A percentile compares a stretch with the other conserved stretches of the same genome.
Evolutionary conservation across 2,329 filamentous ascomycete species (phyloP).

Genomic region (Aspergillus viridinutans): DNA sequence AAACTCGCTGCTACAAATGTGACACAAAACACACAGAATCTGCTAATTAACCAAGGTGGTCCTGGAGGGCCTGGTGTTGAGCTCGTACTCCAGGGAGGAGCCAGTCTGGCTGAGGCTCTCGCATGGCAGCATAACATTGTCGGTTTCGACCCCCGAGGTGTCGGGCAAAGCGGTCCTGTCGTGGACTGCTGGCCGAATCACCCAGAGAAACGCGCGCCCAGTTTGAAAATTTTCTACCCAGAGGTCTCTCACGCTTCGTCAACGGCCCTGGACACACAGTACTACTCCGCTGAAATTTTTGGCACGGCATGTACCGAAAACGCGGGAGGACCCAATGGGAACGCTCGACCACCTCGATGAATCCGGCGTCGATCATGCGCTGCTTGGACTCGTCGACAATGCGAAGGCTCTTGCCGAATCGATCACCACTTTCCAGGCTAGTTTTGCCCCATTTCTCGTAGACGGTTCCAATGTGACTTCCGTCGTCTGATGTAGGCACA

Average conservation of each 20-base stretch:
- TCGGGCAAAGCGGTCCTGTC: slow-evolving; percentile 24
- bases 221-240: slow-evolving; percentile 14
- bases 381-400: slow-evolving; percentile 22
- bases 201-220: slow-evolving; percentile 10
- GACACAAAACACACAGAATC: slow-evolving; percentile 5
- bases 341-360: slow-evolving; percentile 22
- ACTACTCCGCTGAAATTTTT: slow-evolving; percentile 9
- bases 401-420: slow-evolving; percentile 27
- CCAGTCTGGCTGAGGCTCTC: too few species aligned
- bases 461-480: slow-evolving; percentile 28
- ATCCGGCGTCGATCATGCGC: slow-evolving; percentile 22
- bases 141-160: slow-evolving; percentile 28
- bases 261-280: slow-evolving; percentile 8
- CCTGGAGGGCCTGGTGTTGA: slow-evolving; percentile 6
- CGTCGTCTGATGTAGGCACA: slow-evolving; percentile 38
- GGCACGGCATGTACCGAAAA: slow-evolving; percentile 9
- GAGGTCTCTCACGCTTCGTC: slow-evolving; percentile 13
- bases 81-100: too few species aligned
- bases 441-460: slow-evolving; percentile 18
- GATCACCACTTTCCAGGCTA: slow-evolving; percentile 15
- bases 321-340: too few species aligned
- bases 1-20: slow-evolving; percentile 12
- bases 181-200: slow-evolving; percentile 28
- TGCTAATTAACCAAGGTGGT: slow-evolving; percentile 14
- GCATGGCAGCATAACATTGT: slow-evolving; percentile 20